Evolutionary conservation across 306 rosid species (phyloP).

Genomic region (Citrullus colocynthis): DNA sequence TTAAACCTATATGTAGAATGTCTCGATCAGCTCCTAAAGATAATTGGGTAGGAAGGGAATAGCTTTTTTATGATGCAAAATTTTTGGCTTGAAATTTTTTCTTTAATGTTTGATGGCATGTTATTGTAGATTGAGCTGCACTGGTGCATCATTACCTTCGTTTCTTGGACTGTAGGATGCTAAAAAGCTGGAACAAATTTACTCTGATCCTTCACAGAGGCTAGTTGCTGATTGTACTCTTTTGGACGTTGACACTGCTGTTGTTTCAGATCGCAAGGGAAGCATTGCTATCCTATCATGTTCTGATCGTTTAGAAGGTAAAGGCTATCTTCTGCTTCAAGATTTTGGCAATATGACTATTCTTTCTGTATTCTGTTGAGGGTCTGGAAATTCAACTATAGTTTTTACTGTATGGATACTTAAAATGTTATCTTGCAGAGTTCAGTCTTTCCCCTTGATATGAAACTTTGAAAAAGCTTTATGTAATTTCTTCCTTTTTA

Average conservation of each 20-base stretch:
- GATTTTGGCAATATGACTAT: background rate
- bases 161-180: conserved; percentile 45
- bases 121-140: background rate
- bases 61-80: background rate
- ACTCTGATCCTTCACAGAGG: conserved; percentile 70
- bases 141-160: conserved; percentile 17
- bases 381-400: background rate
- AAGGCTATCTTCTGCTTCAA: conserved; percentile 2
- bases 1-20: background rate
- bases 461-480: background rate
- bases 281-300: conserved; percentile 70
- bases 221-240: conserved; percentile 88
- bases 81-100: background rate
- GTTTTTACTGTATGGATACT: background rate
- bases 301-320: conserved; percentile 70
- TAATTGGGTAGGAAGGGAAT: background rate
- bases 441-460: background rate
- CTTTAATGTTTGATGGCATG: background rate
- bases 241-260: conserved; percentile 66
- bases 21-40: background rate
- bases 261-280: conserved; percentile 96
- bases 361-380: background rate
- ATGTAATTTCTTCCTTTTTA: background rate
- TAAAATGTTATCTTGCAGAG: background rate
- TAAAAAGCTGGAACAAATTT: conserved; percentile 67